phyloP scores from a whole-genome alignment of 2,329 filamentous ascomycete species.

The Beauveria asiatica region DNA sequence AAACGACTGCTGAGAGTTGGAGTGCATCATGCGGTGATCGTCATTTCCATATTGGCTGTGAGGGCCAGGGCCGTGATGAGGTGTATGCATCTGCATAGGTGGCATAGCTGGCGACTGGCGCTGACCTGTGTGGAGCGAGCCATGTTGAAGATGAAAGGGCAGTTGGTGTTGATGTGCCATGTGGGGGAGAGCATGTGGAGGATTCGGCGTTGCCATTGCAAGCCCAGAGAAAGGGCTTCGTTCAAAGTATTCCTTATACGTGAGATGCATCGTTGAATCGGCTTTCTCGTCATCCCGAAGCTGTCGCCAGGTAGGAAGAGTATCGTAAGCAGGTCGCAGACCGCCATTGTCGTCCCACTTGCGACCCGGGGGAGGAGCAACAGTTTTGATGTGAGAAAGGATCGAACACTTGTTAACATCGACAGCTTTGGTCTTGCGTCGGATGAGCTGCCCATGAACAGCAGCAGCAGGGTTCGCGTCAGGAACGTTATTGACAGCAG shows the following conservation, averaged over 20 bases:
- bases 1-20: slow-evolving; percentile 74
- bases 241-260: slow-evolving; percentile 75
- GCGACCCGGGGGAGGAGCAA: slow-evolving; percentile 42
- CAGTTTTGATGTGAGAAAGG: slow-evolving; percentile 43
- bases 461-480: slow-evolving; percentile 20
- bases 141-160: slow-evolving; percentile 73
- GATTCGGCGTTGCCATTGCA: slow-evolving; percentile 59
- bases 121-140: slow-evolving; percentile 57
- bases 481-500: slow-evolving; percentile 44
- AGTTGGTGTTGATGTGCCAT: slow-evolving; percentile 77
- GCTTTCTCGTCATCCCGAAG: slow-evolving; percentile 62
- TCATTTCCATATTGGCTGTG: slow-evolving; percentile 64
- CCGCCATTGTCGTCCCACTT: slow-evolving; percentile 71
- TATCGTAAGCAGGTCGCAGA: slow-evolving; percentile 78
- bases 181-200: slow-evolving; percentile 60
- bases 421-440: slow-evolving; percentile 63
- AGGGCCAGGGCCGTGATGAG: slow-evolving; percentile 60
- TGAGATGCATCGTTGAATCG: slow-evolving; percentile 54
- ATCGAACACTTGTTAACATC: slow-evolving; percentile 61
- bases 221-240: slow-evolving; percentile 47
- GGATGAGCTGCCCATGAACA: slow-evolving; percentile 46
- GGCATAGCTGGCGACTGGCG: slow-evolving; percentile 67
- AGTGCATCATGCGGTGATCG: slow-evolving; percentile 82
- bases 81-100: slow-evolving; percentile 67
- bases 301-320: slow-evolving; percentile 75